Conservation (phyloP, 2,329 filamentous ascomycete genomes). For the Hypoxylon sp. region DNA sequence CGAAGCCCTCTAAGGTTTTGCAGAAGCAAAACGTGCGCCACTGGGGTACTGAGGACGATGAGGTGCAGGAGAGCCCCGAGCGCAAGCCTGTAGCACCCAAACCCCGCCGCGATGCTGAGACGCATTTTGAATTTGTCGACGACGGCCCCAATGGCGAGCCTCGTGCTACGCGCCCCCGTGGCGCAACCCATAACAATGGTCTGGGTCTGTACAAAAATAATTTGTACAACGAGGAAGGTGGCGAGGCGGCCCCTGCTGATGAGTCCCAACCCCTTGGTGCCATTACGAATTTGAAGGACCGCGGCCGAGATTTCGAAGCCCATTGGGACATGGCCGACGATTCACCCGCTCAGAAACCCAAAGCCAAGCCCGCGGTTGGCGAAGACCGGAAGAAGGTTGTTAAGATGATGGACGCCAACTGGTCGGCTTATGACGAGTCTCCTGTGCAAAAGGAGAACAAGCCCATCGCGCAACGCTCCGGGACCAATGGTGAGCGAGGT, state of each 20-base stretch:
- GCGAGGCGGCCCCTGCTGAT: slow-evolving; percentile 54
- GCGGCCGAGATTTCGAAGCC: slow-evolving; percentile 80
- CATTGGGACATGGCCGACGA: slow-evolving; percentile 85
- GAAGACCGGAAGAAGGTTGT: slow-evolving; percentile 77
- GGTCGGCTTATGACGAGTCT: slow-evolving; percentile 70
- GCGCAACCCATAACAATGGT: slow-evolving; percentile 75
- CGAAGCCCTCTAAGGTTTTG: slow-evolving; percentile 69
- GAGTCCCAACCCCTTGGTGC: slow-evolving; percentile 69
- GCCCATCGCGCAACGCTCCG: slow-evolving; percentile 45
- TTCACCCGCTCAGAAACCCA: slow-evolving; percentile 65
- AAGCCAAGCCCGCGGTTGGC: slow-evolving; percentile 62
- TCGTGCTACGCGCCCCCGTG: slow-evolving; percentile 64
- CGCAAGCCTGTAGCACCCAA: slow-evolving; percentile 73
- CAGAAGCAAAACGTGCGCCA: slow-evolving; percentile 80
- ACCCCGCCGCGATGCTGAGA: slow-evolving; percentile 82
- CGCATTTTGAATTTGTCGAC: slow-evolving; percentile 88
- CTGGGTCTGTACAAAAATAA: slow-evolving; percentile 84
- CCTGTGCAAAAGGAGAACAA: slow-evolving; percentile 69
- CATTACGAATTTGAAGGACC: slow-evolving; percentile 80
- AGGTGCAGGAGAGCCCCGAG: slow-evolving; percentile 70
- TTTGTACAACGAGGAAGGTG: slow-evolving; percentile 73
- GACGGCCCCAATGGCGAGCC: slow-evolving; percentile 72
- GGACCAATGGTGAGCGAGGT: slow-evolving; percentile 55
- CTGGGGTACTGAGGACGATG: slow-evolving; percentile 80
- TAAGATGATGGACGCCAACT: slow-evolving; percentile 79